Evolutionary conservation across 2,329 filamentous ascomycete genomes (phyloP).

Genomic region (Aquanectria penicillioides): DNA sequence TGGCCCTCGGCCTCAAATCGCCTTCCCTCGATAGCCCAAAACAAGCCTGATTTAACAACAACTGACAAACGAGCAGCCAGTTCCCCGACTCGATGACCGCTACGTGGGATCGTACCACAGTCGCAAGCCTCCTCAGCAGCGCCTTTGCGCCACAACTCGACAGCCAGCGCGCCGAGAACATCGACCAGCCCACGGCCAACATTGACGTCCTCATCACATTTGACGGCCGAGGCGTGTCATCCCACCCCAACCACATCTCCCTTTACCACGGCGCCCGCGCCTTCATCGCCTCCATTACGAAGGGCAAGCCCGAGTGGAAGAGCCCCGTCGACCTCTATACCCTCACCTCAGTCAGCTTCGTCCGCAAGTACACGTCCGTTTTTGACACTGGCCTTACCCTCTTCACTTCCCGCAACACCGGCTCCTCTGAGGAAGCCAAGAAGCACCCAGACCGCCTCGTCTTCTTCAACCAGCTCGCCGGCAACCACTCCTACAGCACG

Average conservation of each 20-base stretch:
- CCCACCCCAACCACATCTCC: conserved; percentile 93
- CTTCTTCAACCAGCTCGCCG: conserved; percentile 76
- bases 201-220: conserved; percentile 93
- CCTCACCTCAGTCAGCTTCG: conserved; percentile 75
- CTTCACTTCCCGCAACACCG: conserved; percentile 51
- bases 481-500: conserved; percentile 59
- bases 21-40: not conserved
- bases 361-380: conserved; percentile 84
- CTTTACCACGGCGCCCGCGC: conserved; percentile 82
- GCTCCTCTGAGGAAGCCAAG: conserved; percentile 40
- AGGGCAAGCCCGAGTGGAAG: conserved; percentile 70
- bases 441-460: conserved; percentile 68
- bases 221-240: conserved; percentile 82
- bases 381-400: conserved; percentile 81
- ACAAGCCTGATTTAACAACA: conserved; percentile 21
- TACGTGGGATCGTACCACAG: conserved; percentile 76
- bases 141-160: conserved; percentile 77
- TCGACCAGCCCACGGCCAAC: conserved; percentile 55
- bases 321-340: conserved; percentile 88
- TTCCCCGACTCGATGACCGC: conserved; percentile 92
- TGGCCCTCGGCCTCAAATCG: no score
- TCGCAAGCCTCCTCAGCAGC: conserved; percentile 75
- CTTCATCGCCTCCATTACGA: conserved; percentile 76
- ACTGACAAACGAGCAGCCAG: no score
- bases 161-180: conserved; percentile 44